These are phyloP conservation scores for Pseudoscleropodium purum DNA, from an alignment of 225 moss, liverwort and hornwort species.

Conservation along the genomic window DNA sequence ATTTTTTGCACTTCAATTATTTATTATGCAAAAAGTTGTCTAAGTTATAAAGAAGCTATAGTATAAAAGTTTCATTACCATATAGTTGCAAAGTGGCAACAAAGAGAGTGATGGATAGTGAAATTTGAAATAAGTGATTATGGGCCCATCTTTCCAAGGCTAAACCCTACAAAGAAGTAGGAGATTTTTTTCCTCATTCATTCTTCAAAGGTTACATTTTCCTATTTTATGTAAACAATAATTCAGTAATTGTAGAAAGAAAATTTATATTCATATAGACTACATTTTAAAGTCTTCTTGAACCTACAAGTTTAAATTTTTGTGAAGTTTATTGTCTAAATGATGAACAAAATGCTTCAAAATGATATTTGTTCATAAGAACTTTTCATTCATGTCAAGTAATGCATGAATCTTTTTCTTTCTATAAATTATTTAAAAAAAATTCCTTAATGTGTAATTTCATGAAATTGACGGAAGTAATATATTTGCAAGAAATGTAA, in stretches of 20 bases:
- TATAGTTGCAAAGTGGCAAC: background rate
- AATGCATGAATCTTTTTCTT: background rate
- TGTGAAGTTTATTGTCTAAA: too few species aligned
- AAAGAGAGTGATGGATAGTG: background rate
- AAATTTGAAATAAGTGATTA: background rate
- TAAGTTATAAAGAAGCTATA: too few species aligned
- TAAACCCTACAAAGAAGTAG: fast-evolving
- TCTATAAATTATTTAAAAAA: background rate
- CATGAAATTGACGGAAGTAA: background rate
- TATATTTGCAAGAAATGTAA: background rate
- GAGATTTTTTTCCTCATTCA: background rate
- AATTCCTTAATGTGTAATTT: background rate
- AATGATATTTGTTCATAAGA: background rate
- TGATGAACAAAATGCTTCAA: too few species aligned
- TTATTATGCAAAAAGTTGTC: too few species aligned
- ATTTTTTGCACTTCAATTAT: too few species aligned
- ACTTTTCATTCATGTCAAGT: background rate
- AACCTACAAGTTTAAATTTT: background rate
- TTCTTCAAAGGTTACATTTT: background rate
- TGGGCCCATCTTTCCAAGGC: fast-evolving
- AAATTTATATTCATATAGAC: background rate
- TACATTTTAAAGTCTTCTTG: background rate
- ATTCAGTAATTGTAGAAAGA: background rate
- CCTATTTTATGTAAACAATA: background rate
- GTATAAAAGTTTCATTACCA: too few species aligned